Evolutionary conservation across 257 asterid species (phyloP).

Genomic region (Craterostigma plantagineum): DNA sequence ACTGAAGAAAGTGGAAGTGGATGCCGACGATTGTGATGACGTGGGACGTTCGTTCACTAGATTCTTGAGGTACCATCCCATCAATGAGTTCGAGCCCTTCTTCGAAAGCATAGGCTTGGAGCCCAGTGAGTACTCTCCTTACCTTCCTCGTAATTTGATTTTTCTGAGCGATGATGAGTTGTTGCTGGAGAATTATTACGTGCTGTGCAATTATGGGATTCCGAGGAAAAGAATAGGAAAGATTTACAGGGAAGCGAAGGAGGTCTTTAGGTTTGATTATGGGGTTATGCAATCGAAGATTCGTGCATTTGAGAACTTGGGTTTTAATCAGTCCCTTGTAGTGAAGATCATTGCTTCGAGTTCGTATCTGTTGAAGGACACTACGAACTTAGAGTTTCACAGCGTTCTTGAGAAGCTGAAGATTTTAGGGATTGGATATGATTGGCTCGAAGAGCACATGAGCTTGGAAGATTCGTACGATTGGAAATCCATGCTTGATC

Average conservation of each 20-base stretch:
- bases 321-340: slow-evolving; percentile 28
- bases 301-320: slow-evolving; percentile 17
- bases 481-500: too few species aligned
- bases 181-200: slow-evolving; percentile 34
- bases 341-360: slow-evolving; percentile 29
- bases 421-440: too few species aligned
- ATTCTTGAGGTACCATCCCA: slow-evolving; percentile 52
- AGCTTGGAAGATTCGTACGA: too few species aligned
- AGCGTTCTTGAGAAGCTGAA: too few species aligned
- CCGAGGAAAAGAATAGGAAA: slow-evolving; percentile 34
- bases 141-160: slow-evolving; percentile 39
- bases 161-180: slow-evolving; percentile 37
- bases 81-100: slow-evolving; percentile 69
- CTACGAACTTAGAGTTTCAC: too few species aligned
- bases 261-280: slow-evolving; percentile 24
- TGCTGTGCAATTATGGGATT: slow-evolving; percentile 48
- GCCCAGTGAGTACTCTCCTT: slow-evolving; percentile 22
- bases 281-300: slow-evolving; percentile 33
- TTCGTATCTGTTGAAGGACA: too few species aligned
- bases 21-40: slow-evolving; percentile 13
- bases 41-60: slow-evolving; percentile 25
- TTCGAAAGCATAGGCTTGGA: slow-evolving; percentile 58
- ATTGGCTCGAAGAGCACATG: too few species aligned
- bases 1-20: slow-evolving; percentile 15
- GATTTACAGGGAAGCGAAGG: slow-evolving; percentile 35